Evolutionary conservation across 31 red algal species (phyloP), one percentile per base, ranked within the genome.

Genomic region (Asparagopsis taxiformis): DNA sequence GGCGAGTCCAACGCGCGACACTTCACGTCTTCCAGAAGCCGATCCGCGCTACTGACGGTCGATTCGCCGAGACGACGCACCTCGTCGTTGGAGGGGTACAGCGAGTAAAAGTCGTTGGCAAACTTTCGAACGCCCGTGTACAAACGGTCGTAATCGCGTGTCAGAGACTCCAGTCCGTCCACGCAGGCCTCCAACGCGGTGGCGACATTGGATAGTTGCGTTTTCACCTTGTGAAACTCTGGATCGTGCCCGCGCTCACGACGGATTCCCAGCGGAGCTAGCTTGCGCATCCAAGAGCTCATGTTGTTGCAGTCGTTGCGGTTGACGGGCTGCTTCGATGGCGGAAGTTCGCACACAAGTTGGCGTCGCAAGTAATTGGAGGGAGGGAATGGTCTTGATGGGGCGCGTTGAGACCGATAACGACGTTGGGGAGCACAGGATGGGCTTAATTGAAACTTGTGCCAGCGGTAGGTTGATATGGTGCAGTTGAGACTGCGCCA

Each of bases 41-140:
- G 35, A 50, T 82, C 88, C 36, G 79, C 66, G 63, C 70, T 68
- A n/a, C 37, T 60, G 1, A 91, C 88, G 19, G 88, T 79, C n/a
- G 72, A 68, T 59, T 92, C 79, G 2, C 88, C 88, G 25, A 92
- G 60, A 11, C 78, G 71, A 20, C 88, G 88, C 49, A 92, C 88
- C 44, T 72, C 59, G 35, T 92, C 88, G 32, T 92, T 75, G 35
- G 78, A 84, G 23, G 88, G 88, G 39, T 92, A 92, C 20, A 92
- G 72, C 21, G 88, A 84, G 55, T 92, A 84, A 52, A 92, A 84
- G 58, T 92, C 88, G 33, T 74, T 84, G 20, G 88, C 88, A 53
- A 92, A 92, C 52, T 82, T 84, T 46, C 60, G 78, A 23, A 84
- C 72, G 25, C 72, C 73, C 16, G 72, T 62, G 64, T 84, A 92